Base-by-base conservation (phyloP, 352 stramenopile species). In the Pythium utonaiense region DNA sequence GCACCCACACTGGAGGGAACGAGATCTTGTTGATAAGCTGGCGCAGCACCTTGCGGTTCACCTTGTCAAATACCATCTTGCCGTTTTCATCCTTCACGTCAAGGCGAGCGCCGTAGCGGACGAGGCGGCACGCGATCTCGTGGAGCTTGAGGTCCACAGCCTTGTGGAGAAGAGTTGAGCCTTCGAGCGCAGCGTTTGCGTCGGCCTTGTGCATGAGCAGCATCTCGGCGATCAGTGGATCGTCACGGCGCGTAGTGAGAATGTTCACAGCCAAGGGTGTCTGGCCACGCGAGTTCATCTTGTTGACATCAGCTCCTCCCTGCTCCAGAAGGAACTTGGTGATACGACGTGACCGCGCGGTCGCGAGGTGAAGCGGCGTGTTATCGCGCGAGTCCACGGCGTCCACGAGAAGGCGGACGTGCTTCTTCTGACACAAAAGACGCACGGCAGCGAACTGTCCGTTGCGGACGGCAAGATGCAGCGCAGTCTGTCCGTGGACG, bases 391-490 rank as follows among this genome's bases (percentile, higher is more conserved):
- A 83, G 57, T 93, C 83, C 5, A 83, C 91, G 21, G 91, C 50
- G 49, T 86, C 66, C 48, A 95, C 75, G 28, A 95, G 67, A 21
- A 87, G 66, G 3, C 70, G 57, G 19, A 89, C 78, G 27, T 89
- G 80, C 5, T 83, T 64, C 0, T 77, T 73, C 65, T 93, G 91
- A 74, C 85, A 95, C 44, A 95, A 58, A 64, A 91, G 83, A 76
- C 91, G 93, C 16, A 95, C 80, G 40, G 92, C 91, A 59, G 83
- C 72, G 61, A 93, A 93, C 50, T 95, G 85, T 27, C 85, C 85
- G 64, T 90, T 93, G 21, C 85, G 83, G 8, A 95, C 78, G 4
- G 85, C 85, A 24, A 95, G 69, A 51, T 95, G 85, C 47, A 95
- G 64, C 19, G 81, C 85, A 24, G 85, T 92, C 67, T 95, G 85